Evolutionary conservation across 257 asterid species (phyloP), one percentile per base, ranked within the genome.

Genomic region (Linaria vulgaris): DNA sequence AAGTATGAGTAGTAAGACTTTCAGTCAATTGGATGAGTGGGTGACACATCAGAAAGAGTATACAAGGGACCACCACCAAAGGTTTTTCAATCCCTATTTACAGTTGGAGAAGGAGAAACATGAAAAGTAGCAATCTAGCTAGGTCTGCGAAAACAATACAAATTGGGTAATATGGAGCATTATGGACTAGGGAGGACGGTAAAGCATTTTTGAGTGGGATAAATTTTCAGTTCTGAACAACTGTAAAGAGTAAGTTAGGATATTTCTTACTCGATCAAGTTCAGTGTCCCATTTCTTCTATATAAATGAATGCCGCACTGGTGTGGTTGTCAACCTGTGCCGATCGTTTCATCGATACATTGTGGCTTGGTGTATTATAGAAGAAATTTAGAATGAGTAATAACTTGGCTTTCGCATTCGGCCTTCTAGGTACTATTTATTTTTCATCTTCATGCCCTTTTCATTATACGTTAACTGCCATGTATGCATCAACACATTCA

Each of bases 401-500:
- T 6, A 70, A 70, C 0, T 70, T 72, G 77, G 82, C 79, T 54
- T 77, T 80, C 63, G 63, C 72, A 16, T 80, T 83, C 66, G 88
- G 88, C 71, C 72, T 83, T 30, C 74, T 80, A 68, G 90, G 90
- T 83, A 80, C 22, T 3, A 15, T 31, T 27, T 56, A 3, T 30
- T 19, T 12, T 4, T 17, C 15, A n/a, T n/a, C n/a, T 53, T 10
- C 1, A 12, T 15, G n/a, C n/a, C n/a, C n/a, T n/a, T n/a, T n/a
- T n/a, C n/a, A n/a, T n/a, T n/a, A n/a, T 63, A 60, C 68, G 55
- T 55, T 30, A 44, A 62, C 11, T 21, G 10, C 60, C 75, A 56
- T 70, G 75, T n/a, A n/a, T n/a, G n/a, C n/a, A n/a, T n/a, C 66
- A 55, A 70, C 44, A 24, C 76, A 64, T 71, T 71, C 58, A 61